Evolutionary conservation across 768 basidiomycete genomes (phyloP).

Genomic region (Trametes cingulata): DNA sequence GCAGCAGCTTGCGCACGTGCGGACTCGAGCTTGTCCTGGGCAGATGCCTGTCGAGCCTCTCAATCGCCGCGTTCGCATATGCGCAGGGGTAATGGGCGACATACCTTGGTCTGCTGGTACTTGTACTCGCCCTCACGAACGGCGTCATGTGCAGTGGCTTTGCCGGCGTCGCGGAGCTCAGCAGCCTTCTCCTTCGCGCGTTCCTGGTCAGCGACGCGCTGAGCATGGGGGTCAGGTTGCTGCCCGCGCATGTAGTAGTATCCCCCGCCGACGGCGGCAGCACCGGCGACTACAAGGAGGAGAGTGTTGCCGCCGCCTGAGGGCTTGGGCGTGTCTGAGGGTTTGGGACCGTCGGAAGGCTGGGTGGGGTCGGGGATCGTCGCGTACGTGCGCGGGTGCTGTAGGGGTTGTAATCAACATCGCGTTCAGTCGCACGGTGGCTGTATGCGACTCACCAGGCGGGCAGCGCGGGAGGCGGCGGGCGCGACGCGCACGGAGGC

Average conservation of each 20-base stretch:
- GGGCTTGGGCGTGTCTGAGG: conserved; percentile 23
- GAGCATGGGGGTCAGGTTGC: conserved; percentile 22
- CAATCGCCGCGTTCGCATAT: not conserved
- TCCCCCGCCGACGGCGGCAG: conserved; percentile 37
- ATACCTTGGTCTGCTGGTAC: conserved; percentile 40
- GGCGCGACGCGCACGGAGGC: conserved; percentile 18
- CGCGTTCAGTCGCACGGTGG: not conserved
- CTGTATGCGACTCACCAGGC: conserved; percentile 8
- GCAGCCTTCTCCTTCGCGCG: conserved; percentile 32
- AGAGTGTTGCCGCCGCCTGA: conserved; percentile 27
- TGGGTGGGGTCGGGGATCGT: conserved; percentile 29
- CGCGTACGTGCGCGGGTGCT: conserved; percentile 26
- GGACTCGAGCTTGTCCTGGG: conserved; percentile 31
- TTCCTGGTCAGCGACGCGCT: conserved; percentile 36
- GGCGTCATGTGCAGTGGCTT: conserved; percentile 30
- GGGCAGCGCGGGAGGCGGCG: conserved; percentile 14
- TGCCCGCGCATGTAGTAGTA: conserved; percentile 39
- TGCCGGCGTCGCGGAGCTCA: conserved; percentile 35
- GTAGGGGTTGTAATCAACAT: not conserved
- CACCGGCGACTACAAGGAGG: conserved; percentile 31
- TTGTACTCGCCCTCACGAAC: conserved; percentile 34
- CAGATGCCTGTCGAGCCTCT: conserved; percentile 21
- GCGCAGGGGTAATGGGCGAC: not conserved
- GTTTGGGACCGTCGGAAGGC: conserved; percentile 26
- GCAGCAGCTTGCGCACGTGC: conserved; percentile 31